Conservation (phyloP, 108 stramenopile species). For the Epithemia pelagica region DNA sequence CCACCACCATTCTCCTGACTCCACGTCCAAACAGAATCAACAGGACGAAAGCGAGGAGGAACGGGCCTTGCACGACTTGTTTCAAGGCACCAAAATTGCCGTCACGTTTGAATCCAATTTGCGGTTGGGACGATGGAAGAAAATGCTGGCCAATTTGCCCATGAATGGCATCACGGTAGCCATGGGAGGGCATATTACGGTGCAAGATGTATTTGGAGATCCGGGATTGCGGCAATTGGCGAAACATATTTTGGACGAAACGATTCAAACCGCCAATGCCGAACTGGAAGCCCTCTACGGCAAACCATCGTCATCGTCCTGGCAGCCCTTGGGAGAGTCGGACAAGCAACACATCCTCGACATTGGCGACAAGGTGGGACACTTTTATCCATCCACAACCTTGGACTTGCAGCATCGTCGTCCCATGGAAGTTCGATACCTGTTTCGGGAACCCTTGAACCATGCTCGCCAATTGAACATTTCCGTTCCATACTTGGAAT, state of each 20-base stretch:
- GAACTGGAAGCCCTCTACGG: slow-evolving; percentile 41
- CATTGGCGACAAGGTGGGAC: slow-evolving; percentile 61
- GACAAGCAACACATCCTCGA: slow-evolving; percentile 58
- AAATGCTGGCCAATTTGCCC: slow-evolving; percentile 76
- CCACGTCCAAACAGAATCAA: background rate
- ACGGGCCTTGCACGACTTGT: slow-evolving; percentile 10
- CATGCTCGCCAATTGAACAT: slow-evolving; percentile 53
- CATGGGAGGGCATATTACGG: slow-evolving; percentile 82
- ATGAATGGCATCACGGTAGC: slow-evolving; percentile 80
- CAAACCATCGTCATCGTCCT: slow-evolving; percentile 3
- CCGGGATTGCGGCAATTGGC: slow-evolving; percentile 61
- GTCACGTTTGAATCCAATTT: slow-evolving; percentile 52
- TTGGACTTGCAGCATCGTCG: slow-evolving; percentile 62
- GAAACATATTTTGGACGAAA: slow-evolving; percentile 64
- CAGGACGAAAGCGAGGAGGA: slow-evolving; percentile 31
- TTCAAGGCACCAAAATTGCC: slow-evolving; percentile 23
- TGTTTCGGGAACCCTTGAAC: slow-evolving; percentile 71
- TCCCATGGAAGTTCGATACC: slow-evolving; percentile 78
- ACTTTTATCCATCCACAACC: slow-evolving; percentile 70
- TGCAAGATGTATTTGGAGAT: slow-evolving; percentile 73
- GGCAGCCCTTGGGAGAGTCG: slow-evolving; percentile 16
- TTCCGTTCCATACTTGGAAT: slow-evolving; percentile 61
- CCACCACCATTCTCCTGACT: too few relatives aligned
- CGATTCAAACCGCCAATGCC: slow-evolving; percentile 67
- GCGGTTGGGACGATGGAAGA: slow-evolving; percentile 67